Percentiles rank a stretch among this genome's conserved stretches.
Evolutionary conservation across 1,284 basidiomycete genomes (phyloP).

Genomic region (Ceratobasidium sp.): DNA sequence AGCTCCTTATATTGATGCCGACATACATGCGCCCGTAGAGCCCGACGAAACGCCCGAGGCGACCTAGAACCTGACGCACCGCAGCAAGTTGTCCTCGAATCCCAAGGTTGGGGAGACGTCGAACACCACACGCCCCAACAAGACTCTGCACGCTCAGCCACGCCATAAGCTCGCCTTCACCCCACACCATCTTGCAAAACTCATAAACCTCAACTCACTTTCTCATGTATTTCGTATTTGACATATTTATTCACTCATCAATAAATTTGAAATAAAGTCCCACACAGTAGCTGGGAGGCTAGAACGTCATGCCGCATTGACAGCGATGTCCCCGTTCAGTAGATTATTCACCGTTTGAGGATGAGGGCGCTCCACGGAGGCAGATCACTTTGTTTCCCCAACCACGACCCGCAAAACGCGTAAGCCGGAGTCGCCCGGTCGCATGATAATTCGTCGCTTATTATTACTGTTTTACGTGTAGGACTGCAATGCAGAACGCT

Average conservation of each 20-base stretch:
- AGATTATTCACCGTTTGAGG: too few relatives aligned
- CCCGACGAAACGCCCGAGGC: constrained; percentile 82
- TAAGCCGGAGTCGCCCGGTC: too few relatives aligned
- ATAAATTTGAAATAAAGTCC: too few relatives aligned
- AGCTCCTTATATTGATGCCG: background rate
- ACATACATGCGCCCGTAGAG: constrained; percentile 63
- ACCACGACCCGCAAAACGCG: too few relatives aligned
- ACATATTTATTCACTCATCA: background rate
- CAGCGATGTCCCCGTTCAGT: too few relatives aligned
- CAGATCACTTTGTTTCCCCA: too few relatives aligned
- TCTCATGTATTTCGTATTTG: constrained; percentile 12
- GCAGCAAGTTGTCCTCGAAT: constrained; percentile 39
- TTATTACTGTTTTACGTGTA: too few relatives aligned
- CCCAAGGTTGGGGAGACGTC: constrained; percentile 41
- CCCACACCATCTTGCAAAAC: background rate
- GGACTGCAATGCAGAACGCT: too few relatives aligned
- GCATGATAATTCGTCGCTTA: too few relatives aligned
- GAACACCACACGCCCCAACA: constrained; percentile 16
- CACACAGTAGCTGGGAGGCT: too few relatives aligned
- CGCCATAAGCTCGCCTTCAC: background rate
- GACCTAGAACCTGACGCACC: constrained; percentile 87
- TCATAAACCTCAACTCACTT: background rate
- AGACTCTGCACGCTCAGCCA: background rate
- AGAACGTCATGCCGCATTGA: too few relatives aligned
- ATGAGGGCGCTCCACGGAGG: too few relatives aligned